Conservation (phyloP, 2,329 filamentous ascomycete species). For the Mollisia scopiformis region DNA sequence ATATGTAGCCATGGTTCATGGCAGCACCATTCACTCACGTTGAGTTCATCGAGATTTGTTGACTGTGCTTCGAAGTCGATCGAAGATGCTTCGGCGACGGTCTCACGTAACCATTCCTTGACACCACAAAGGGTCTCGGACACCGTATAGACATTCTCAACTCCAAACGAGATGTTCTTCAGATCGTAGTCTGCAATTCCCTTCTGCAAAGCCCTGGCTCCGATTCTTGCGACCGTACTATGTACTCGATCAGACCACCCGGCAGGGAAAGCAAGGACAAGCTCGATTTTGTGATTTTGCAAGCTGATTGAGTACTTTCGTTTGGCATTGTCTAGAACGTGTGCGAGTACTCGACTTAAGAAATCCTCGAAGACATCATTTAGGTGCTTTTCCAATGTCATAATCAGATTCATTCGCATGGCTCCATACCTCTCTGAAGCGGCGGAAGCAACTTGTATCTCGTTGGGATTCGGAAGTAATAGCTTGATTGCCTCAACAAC, state of each 20-base stretch:
- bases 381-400: neutral
- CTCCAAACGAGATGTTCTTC: constrained; percentile 10
- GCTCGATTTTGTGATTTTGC: constrained; percentile 5
- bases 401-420: neutral
- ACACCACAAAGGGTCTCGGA: constrained; percentile 20
- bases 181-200: constrained; percentile 7
- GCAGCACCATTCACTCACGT: constrained; percentile 6
- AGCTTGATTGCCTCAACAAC: neutral
- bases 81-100: neutral
- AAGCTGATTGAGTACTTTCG: neutral
- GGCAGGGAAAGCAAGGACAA: constrained; percentile 21
- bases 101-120: constrained; percentile 16
- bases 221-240: constrained; percentile 13
- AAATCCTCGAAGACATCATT: neutral
- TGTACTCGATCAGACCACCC: constrained; percentile 20
- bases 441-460: neutral
- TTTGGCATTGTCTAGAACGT: neutral
- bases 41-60: constrained; percentile 5
- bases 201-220: constrained; percentile 8
- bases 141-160: constrained; percentile 22
- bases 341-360: neutral
- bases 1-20: too few relatives aligned
- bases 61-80: neutral
- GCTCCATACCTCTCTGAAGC: neutral
- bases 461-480: neutral